phyloP scores from a whole-genome alignment of 2,329 filamentous ascomycete species.

The Zymoseptoria crescenta region DNA sequence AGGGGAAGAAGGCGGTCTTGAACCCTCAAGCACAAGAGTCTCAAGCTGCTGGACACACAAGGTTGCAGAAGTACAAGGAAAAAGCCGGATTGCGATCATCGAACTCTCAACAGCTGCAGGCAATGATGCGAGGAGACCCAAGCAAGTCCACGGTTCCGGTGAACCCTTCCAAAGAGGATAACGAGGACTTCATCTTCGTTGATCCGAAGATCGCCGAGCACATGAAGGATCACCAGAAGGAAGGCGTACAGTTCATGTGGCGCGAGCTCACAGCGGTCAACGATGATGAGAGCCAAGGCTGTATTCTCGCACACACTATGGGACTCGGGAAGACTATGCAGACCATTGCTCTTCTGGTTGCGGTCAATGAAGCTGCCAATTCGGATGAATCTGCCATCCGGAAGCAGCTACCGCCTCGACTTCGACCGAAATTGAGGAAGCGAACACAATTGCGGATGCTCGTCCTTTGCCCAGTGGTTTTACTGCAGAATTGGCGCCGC shows the following conservation, averaged over 20 bases:
- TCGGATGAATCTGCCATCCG: constrained; percentile 51
- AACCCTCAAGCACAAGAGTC: constrained; percentile 12
- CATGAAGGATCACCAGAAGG: constrained; percentile 74
- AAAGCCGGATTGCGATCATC: constrained; percentile 15
- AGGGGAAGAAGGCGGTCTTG: constrained; percentile 10
- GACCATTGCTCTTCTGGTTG: constrained; percentile 68
- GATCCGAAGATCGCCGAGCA: constrained; percentile 53
- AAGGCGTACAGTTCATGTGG: constrained; percentile 83
- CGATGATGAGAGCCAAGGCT: constrained; percentile 56
- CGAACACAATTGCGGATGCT: constrained; percentile 50
- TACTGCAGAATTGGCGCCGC: constrained; percentile 77
- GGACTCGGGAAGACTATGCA: constrained; percentile 91
- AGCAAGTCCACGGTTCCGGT: constrained; percentile 45
- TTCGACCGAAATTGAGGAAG: constrained; percentile 35
- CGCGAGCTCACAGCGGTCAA: constrained; percentile 58
- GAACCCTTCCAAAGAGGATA: constrained; percentile 57
- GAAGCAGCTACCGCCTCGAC: constrained; percentile 58
- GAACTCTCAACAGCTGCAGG: constrained; percentile 15
- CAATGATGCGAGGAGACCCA: constrained; percentile 16
- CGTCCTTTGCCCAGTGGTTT: constrained; percentile 64
- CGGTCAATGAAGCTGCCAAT: constrained; percentile 57
- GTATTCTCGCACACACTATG: constrained; percentile 82
- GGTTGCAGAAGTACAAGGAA: constrained; percentile 13
- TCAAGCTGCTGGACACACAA: constrained; percentile 11
- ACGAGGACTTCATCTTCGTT: constrained; percentile 56